phyloP scores from a whole-genome alignment of 2,329 filamentous ascomycete genomes.

The Phialocephala sp. region DNA sequence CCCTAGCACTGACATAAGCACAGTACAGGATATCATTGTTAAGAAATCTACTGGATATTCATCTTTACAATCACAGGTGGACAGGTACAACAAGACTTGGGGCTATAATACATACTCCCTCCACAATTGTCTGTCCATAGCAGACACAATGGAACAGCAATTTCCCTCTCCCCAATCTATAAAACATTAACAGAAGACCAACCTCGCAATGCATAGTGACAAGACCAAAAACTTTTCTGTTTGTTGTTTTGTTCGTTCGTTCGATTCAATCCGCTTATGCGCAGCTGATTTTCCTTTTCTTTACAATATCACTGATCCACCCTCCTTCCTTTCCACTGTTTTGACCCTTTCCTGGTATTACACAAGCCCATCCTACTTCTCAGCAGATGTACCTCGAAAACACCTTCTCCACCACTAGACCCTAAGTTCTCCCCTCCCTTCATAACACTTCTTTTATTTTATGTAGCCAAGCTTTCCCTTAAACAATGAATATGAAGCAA shows the following conservation, averaged over 20 bases:
- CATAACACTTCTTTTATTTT: slow-evolving; percentile 31
- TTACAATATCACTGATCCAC: slow-evolving; percentile 3
- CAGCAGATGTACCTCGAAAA: too few species aligned
- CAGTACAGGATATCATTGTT: background rate
- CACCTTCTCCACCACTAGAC: background rate
- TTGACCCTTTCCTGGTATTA: slow-evolving; percentile 18
- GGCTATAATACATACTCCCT: background rate
- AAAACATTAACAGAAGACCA: background rate
- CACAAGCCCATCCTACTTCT: slow-evolving; percentile 4
- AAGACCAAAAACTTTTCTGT: background rate
- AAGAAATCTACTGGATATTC: background rate
- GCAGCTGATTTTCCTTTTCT: slow-evolving; percentile 2
- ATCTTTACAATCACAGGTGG: background rate
- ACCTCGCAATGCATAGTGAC: slow-evolving; percentile 5
- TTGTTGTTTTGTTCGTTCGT: background rate
- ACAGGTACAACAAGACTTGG: background rate
- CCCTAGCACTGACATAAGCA: background rate
- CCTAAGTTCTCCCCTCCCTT: slow-evolving; percentile 3
- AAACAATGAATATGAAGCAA: slow-evolving; percentile 35
- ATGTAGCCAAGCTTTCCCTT: slow-evolving; percentile 26
- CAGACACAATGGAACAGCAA: background rate
- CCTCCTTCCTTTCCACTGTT: background rate
- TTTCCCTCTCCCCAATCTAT: background rate
- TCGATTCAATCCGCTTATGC: background rate
- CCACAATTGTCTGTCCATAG: background rate